Percentiles rank a stretch among this genome's conserved stretches.
These are phyloP conservation scores for Suhomyces choctaworum DNA, from an alignment of 1,139 yeast species.

Conservation along the genomic window DNA sequence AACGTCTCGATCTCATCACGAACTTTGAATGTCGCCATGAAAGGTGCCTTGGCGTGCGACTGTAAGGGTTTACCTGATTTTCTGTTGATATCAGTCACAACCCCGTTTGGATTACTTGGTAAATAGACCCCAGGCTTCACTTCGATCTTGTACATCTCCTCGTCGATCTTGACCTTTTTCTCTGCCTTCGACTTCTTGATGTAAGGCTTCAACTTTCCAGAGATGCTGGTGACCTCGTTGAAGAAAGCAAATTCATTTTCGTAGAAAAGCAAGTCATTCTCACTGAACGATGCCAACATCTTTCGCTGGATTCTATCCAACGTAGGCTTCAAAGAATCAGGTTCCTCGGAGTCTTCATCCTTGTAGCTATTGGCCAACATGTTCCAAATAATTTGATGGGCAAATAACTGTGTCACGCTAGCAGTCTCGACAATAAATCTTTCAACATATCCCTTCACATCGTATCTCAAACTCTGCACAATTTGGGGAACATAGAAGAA, in stretches of 20 bases:
- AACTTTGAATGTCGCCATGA: conserved; percentile 92
- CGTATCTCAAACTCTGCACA: conserved; percentile 88
- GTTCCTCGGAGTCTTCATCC: conserved; percentile 80
- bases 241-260: conserved; percentile 86
- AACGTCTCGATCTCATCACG: conserved; percentile 52
- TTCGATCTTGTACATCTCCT: conserved; percentile 82
- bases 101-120: conserved; percentile 96
- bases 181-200: conserved; percentile 94
- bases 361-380: conserved; percentile 90
- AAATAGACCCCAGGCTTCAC: conserved; percentile 85
- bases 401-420: conserved; percentile 83
- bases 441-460: conserved; percentile 79
- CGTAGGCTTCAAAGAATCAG: conserved; percentile 81
- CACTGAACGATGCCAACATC: conserved; percentile 64
- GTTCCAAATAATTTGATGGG: conserved; percentile 98
- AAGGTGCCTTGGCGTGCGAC: conserved; percentile 98
- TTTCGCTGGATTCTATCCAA: conserved; percentile 71
- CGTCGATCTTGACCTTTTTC: conserved; percentile 93
- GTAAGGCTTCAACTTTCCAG: conserved; percentile 92
- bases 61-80: conserved; percentile 95
- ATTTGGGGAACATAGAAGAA: conserved; percentile 98
- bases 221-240: conserved; percentile 86
- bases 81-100: conserved; percentile 87
- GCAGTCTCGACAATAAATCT: conserved; percentile 91
- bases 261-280: conserved; percentile 65